A percentile compares a stretch with the other conserved stretches of the same genome.
Evolutionary conservation across 2,329 filamentous ascomycete species (phyloP).

Genomic region (Lasiodiplodia hormozganensis): DNA sequence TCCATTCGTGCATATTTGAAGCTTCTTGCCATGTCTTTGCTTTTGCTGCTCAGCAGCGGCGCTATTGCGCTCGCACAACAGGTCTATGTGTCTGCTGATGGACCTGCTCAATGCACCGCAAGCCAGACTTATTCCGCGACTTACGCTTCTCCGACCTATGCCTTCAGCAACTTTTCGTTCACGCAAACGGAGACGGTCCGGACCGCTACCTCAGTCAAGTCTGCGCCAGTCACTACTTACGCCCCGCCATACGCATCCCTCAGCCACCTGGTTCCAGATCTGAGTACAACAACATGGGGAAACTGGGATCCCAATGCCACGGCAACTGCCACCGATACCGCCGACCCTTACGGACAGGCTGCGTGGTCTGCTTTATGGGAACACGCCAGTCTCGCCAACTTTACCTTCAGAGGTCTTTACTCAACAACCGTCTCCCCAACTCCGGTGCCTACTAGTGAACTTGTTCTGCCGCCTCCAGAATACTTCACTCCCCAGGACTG

Average conservation of each 20-base stretch:
- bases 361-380: conserved; percentile 50
- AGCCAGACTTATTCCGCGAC: conserved; percentile 35
- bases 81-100: conserved; percentile 43
- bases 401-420: conserved; percentile 49
- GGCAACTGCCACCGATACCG: conserved; percentile 42
- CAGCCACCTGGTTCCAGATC: conserved; percentile 43
- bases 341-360: conserved; percentile 47
- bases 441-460: conserved; percentile 43
- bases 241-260: conserved; percentile 46
- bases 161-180: conserved; percentile 44
- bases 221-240: conserved; percentile 43
- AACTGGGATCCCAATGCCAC: conserved; percentile 49
- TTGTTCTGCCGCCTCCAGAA: conserved; percentile 44
- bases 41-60: conserved; percentile 8
- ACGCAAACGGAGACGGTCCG: conserved; percentile 50
- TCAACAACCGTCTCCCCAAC: conserved; percentile 50
- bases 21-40: neutral
- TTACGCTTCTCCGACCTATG: conserved; percentile 40
- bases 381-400: conserved; percentile 43
- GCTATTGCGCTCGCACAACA: conserved; percentile 40
- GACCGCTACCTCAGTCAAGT: conserved; percentile 45
- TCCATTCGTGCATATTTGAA: neutral
- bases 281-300: conserved; percentile 51
- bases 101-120: conserved; percentile 40
- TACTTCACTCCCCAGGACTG: conserved; percentile 41